A percentile compares a stretch with the other conserved stretches of the same genome.
Conservation (phyloP, 345 rosid genomes). For the Arabis hirsuta region DNA sequence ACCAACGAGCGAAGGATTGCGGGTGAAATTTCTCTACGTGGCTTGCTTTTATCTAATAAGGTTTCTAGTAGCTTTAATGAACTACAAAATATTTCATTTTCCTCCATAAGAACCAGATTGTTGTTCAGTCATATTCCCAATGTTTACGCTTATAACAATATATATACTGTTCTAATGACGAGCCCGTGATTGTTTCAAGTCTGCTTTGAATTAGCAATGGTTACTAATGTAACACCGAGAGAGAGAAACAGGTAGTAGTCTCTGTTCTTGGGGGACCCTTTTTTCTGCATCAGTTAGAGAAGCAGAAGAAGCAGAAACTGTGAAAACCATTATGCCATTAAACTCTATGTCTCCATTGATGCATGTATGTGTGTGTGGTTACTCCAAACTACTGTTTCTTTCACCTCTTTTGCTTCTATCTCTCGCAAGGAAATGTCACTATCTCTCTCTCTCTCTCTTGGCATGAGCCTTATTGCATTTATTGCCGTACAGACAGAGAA, state of each 20-base stretch:
- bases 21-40: not conserved
- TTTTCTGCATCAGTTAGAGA: not conserved
- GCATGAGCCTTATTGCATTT: conserved; percentile 40
- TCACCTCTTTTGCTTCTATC: conserved; percentile 25
- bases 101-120: conserved; percentile 30
- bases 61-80: conserved; percentile 22
- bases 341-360: conserved; percentile 17
- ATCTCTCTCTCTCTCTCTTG: conserved; percentile 20
- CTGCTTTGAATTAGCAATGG: conserved; percentile 6
- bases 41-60: conserved; percentile 32
- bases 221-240: conserved; percentile 15
- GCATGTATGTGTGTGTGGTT: conserved; percentile 14
- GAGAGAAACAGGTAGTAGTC: conserved; percentile 22
- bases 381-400: conserved; percentile 26
- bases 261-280: conserved; percentile 22
- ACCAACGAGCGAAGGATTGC: conserved; percentile 13
- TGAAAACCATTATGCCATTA: conserved; percentile 30
- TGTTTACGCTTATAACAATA: conserved; percentile 18
- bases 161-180: conserved; percentile 21
- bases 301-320: conserved; percentile 12
- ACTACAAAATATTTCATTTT: conserved; percentile 36
- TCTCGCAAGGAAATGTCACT: conserved; percentile 29
- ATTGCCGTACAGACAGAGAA: conserved; percentile 39
- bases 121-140: conserved; percentile 23
- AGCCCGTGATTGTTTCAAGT: conserved; percentile 20